Conservation (phyloP, 805 yeast genomes). For the Schizosaccharomyces japonicus region DNA sequence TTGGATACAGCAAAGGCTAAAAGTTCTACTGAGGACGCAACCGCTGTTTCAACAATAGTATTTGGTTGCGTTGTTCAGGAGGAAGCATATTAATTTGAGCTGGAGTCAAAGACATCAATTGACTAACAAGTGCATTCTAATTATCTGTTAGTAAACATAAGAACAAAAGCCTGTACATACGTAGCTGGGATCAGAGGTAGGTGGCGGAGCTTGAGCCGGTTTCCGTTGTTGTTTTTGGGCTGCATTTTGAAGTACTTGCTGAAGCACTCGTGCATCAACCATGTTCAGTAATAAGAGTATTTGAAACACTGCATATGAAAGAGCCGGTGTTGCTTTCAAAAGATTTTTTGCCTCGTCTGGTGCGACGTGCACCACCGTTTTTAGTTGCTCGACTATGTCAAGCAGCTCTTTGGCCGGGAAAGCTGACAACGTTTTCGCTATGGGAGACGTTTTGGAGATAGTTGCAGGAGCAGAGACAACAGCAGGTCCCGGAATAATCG, state of each 20-base stretch:
- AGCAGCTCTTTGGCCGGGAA: conserved; percentile 26
- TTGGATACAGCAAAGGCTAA: no score
- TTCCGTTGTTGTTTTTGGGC: conserved; percentile 5
- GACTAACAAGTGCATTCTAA: conserved; percentile 27
- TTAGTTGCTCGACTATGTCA: conserved; percentile 32
- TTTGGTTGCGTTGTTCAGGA: conserved; percentile 25
- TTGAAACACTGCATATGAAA: conserved; percentile 64
- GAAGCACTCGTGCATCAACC: conserved; percentile 14
- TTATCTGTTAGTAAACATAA: conserved; percentile 9
- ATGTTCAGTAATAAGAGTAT: conserved; percentile 24
- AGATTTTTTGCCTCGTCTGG: conserved; percentile 37
- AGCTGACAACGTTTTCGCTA: conserved; percentile 24
- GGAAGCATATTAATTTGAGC: conserved; percentile 28
- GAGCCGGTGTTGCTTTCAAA: conserved; percentile 51
- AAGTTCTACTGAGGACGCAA: no score
- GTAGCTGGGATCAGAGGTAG: conserved; percentile 7
- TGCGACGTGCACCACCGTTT: conserved; percentile 30
- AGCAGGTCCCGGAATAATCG: conserved; percentile 23
- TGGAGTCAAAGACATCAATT: conserved; percentile 29
- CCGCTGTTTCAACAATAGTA: no score
- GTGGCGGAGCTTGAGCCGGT: conserved; percentile 5
- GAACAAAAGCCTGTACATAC: conserved; percentile 7
- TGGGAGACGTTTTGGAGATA: no score
- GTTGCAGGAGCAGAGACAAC: conserved; percentile 18
- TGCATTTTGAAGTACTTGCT: conserved; percentile 12